Evolutionary conservation across 208 protist genomes (phyloP).

Genomic region (Crithidia brevicula): DNA sequence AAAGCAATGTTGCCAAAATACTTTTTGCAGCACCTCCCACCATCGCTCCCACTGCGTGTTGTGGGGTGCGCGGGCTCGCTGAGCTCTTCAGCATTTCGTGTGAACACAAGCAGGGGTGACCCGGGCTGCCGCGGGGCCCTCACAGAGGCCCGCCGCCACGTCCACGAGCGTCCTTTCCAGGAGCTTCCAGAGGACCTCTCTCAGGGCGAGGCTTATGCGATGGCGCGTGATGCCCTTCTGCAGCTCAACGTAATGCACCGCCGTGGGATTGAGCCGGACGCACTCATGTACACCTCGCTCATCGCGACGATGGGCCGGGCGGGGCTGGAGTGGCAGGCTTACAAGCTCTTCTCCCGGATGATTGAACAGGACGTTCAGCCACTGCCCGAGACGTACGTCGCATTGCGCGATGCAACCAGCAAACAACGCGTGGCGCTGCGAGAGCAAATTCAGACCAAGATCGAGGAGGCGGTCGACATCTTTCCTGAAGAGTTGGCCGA

Average conservation of each 20-base stretch:
- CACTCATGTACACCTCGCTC: conserved; percentile 92
- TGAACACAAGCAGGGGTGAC: not conserved
- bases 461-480: conserved; percentile 70
- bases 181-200: conserved; percentile 56
- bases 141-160: conserved; percentile 19
- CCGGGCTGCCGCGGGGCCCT: not conserved
- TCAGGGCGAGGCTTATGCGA: conserved; percentile 67
- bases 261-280: conserved; percentile 89
- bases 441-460: conserved; percentile 85
- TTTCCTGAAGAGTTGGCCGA: conserved; percentile 83
- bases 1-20: not conserved
- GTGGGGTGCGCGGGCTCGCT: not conserved
- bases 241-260: conserved; percentile 95
- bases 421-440: conserved; percentile 56
- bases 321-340: conserved; percentile 92
- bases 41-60: not conserved
- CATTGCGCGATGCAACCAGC: conserved; percentile 80
- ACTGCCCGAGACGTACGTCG: conserved; percentile 92
- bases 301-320: conserved; percentile 90
- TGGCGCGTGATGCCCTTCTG: conserved; percentile 83
- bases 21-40: not conserved
- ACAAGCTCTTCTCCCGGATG: conserved; percentile 95
- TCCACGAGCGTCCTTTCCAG: conserved; percentile 74
- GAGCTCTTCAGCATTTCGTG: not conserved
- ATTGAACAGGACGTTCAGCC: conserved; percentile 83